Percentiles rank a stretch among this genome's conserved stretches.
phyloP scores from a whole-genome alignment of 108 stramenopile genomes.

The Nannochloropsis gaditana region DNA sequence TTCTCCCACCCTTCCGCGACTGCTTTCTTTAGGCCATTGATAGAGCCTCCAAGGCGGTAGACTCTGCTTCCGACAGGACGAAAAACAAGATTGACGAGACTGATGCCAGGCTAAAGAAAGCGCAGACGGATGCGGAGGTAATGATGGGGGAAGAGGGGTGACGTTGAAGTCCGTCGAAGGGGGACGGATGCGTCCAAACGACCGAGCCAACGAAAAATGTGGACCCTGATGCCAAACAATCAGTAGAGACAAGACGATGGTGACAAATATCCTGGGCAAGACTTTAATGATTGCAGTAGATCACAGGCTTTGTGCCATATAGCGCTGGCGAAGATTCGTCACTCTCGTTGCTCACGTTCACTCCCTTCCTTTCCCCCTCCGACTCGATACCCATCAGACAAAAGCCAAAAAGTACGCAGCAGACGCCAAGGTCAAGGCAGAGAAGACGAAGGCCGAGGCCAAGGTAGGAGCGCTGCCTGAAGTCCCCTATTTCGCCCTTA shows the following conservation, averaged over 20 bases:
- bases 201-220: too few species aligned
- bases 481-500: too few species aligned
- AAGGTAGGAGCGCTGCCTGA: background rate
- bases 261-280: too few species aligned
- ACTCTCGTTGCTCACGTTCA: background rate
- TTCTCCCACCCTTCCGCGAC: background rate
- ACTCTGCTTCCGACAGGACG: background rate
- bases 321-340: background rate
- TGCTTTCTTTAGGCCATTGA: background rate
- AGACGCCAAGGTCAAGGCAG: background rate
- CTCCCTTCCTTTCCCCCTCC: background rate
- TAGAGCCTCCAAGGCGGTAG: background rate
- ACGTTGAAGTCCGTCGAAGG: background rate
- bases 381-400: background rate
- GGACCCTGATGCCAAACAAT: too few species aligned
- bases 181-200: too few species aligned
- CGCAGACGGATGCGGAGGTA: background rate
- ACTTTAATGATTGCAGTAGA: too few species aligned
- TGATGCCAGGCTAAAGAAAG: background rate
- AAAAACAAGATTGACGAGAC: background rate
- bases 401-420: background rate
- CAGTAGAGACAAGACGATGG: too few species aligned
- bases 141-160: background rate
- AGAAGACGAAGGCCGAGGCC: background rate
- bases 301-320: background rate